phyloP scores from a whole-genome alignment of 495 filamentous ascomycete species.

The Lasiosphaeria ovina region DNA sequence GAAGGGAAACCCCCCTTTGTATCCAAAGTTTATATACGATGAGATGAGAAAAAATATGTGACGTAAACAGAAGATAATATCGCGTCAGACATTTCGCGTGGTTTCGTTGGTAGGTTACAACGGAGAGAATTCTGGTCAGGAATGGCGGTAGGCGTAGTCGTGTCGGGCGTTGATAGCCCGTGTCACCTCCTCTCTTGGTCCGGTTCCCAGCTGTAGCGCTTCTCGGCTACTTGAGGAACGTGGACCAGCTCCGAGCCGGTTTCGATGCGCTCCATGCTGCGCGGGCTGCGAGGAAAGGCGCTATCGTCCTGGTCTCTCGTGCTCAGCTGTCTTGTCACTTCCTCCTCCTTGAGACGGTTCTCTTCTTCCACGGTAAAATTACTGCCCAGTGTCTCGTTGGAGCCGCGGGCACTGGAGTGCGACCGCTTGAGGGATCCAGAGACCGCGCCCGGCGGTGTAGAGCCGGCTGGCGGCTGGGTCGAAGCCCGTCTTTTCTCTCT shows the following conservation, averaged over 20 bases:
- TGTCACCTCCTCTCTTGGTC: constrained; percentile 19
- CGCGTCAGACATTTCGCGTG: no score
- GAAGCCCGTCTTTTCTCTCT: constrained; percentile 11
- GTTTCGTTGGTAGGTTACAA: no score
- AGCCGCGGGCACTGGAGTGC: constrained; percentile 24
- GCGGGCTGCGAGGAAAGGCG: constrained; percentile 28
- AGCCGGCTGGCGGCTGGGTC: constrained; percentile 20
- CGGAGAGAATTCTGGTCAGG: no score
- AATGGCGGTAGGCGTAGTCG: not conserved
- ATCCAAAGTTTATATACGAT: no score
- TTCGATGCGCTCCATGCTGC: constrained; percentile 40
- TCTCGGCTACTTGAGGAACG: constrained; percentile 49
- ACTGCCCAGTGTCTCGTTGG: constrained; percentile 49
- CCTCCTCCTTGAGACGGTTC: constrained; percentile 19
- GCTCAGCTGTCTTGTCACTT: constrained; percentile 14
- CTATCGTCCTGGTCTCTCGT: constrained; percentile 11
- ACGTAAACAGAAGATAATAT: no score
- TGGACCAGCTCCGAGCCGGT: constrained; percentile 47
- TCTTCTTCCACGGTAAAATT: constrained; percentile 52
- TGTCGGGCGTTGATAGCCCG: not conserved
- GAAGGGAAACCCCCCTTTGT: not conserved
- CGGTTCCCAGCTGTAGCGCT: constrained; percentile 54
- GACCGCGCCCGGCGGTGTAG: not conserved
- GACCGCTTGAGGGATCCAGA: constrained; percentile 20
- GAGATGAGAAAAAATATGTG: no score